phyloP scores from a whole-genome alignment of 345 rosid genomes.

The Bruguiera parviflora region DNA sequence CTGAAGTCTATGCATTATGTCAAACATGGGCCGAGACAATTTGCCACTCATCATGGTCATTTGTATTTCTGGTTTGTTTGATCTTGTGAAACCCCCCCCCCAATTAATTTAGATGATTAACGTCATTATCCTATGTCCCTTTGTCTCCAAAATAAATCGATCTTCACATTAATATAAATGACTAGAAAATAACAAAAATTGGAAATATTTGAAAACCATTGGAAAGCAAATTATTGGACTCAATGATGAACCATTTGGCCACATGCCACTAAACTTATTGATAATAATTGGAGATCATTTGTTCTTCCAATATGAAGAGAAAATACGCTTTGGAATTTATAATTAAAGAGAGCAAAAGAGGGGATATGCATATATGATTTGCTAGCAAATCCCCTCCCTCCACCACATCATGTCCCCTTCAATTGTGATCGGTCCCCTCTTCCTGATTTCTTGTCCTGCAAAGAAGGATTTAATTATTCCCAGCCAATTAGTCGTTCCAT shows the following conservation, averaged over 20 bases:
- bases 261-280: slow-evolving; percentile 22
- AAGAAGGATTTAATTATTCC: slow-evolving; percentile 8
- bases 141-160: neutral
- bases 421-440: slow-evolving; percentile 9
- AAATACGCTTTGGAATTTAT: slow-evolving; percentile 12
- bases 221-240: slow-evolving; percentile 27
- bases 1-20: too few species aligned
- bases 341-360: slow-evolving; percentile 34
- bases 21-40: too few species aligned
- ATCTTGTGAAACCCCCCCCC: too few species aligned
- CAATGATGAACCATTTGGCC: too few species aligned
- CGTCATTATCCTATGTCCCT: too few species aligned
- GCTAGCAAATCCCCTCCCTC: slow-evolving; percentile 39
- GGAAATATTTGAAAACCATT: slow-evolving; percentile 13
- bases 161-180: neutral
- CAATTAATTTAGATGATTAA: too few species aligned
- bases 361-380: slow-evolving; percentile 44
- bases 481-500: neutral
- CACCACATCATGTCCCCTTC: slow-evolving; percentile 22
- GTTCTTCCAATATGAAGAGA: neutral
- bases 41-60: too few species aligned
- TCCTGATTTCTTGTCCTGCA: slow-evolving; percentile 22
- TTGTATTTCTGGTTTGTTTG: too few species aligned
- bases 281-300: slow-evolving; percentile 27
- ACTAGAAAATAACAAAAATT: neutral